Evolutionary conservation across 2,329 filamentous ascomycete species (phyloP).

Genomic region (Pseudogymnoascus sp.): DNA sequence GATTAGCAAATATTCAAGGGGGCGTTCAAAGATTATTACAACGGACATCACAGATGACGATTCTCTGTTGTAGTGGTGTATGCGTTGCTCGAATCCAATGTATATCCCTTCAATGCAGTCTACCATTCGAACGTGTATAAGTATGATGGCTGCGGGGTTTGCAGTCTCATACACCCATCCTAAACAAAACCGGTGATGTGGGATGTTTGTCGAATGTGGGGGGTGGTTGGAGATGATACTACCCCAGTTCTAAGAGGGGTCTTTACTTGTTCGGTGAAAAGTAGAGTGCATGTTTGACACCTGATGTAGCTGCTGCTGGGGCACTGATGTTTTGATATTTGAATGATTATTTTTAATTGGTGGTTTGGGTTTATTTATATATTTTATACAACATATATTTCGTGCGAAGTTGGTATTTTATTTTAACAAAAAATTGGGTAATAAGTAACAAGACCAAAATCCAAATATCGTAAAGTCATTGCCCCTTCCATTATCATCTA

Average conservation of each 20-base stretch:
- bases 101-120: not conserved
- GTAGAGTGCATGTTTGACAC: not conserved
- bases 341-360: not conserved
- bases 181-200: not conserved
- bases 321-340: not conserved
- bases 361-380: not conserved
- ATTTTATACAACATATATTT: not conserved
- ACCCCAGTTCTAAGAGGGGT: not conserved
- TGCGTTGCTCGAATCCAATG: not conserved
- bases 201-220: not conserved
- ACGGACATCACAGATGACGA: not conserved
- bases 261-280: not conserved
- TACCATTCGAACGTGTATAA: not conserved
- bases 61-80: not conserved
- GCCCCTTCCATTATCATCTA: not conserved
- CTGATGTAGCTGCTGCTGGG: not conserved
- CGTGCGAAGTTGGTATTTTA: not conserved
- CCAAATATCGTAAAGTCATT: not conserved
- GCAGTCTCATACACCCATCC: not conserved
- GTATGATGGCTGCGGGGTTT: not conserved
- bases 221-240: not conserved
- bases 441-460: not conserved
- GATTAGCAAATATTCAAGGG: conserved; percentile 5
- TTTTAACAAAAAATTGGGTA: not conserved
- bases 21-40: conserved; percentile 14